Conservation (phyloP, 306 rosid genomes). For the Cucurbita moschata region DNA sequence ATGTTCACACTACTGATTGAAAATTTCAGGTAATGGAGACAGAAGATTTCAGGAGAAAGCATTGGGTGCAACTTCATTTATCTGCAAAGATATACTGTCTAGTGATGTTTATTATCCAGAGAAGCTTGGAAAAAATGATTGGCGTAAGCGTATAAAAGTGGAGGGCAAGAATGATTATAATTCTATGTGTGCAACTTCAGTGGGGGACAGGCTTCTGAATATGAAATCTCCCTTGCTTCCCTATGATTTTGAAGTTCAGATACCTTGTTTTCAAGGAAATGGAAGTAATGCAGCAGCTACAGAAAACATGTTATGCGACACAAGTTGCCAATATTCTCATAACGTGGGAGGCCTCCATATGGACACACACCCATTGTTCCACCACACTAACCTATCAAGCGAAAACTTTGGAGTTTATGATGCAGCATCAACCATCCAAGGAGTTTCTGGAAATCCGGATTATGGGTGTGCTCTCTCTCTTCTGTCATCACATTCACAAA, state of each 20-base stretch:
- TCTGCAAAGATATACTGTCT: conserved; percentile 55
- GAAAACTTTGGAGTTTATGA: conserved; percentile 46
- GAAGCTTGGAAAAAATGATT: conserved; percentile 29
- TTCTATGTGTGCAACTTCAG: conserved; percentile 27
- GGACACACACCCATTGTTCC: conserved; percentile 28
- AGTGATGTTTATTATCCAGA: conserved; percentile 24
- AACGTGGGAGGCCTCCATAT: conserved; percentile 12
- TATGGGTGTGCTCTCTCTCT: conserved; percentile 93
- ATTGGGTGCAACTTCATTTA: conserved; percentile 34
- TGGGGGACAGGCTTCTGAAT: conserved; percentile 25
- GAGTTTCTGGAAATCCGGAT: conserved; percentile 42
- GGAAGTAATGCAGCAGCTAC: conserved; percentile 22
- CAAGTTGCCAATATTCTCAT: conserved; percentile 24
- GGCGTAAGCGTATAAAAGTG: conserved; percentile 30
- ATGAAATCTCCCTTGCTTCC: conserved; percentile 31
- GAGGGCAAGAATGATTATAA: conserved; percentile 28
- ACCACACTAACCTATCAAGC: conserved; percentile 27
- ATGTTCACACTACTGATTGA: not conserved
- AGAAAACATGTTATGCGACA: conserved; percentile 33
- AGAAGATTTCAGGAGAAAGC: conserved; percentile 35
- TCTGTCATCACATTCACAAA: conserved; percentile 90
- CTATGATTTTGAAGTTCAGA: conserved; percentile 25
- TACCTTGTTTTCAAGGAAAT: conserved; percentile 37
- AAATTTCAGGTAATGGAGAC: conserved; percentile 28
- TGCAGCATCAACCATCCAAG: conserved; percentile 37